These are phyloP conservation scores for Voacanga thouarsii DNA, from an alignment of 257 asterid genomes.

Conservation along the genomic window DNA sequence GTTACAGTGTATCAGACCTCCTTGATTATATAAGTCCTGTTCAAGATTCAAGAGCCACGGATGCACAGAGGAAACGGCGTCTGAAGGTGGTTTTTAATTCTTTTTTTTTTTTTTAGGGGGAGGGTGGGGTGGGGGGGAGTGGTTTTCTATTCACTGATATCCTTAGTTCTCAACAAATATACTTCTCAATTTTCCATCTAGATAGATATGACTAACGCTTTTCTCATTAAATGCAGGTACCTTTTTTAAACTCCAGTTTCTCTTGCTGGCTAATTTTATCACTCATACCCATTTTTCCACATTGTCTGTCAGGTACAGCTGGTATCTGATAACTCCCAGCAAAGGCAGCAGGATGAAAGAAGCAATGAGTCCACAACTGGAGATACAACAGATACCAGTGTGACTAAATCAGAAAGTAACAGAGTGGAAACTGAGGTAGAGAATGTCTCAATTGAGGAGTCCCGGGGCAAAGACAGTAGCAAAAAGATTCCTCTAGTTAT, in stretches of 20 bases:
- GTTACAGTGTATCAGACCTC: constrained; percentile 95
- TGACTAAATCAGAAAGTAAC: constrained; percentile 30
- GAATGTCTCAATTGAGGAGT: constrained; percentile 31
- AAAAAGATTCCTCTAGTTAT: constrained; percentile 22
- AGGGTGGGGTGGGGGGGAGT: no score
- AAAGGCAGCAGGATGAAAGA: constrained; percentile 48
- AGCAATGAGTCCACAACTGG: constrained; percentile 30
- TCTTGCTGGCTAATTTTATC: constrained; percentile 23
- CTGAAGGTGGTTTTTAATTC: constrained; percentile 54
- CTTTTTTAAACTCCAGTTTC: not conserved
- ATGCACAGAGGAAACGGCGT: constrained; percentile 76
- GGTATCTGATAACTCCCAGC: constrained; percentile 48
- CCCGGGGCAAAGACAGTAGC: constrained; percentile 23
- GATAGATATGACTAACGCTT: not conserved
- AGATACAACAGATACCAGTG: constrained; percentile 29
- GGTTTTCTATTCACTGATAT: not conserved
- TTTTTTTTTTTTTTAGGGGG: no score
- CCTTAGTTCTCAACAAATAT: not conserved
- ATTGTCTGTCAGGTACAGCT: constrained; percentile 52
- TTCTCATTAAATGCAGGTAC: not conserved
- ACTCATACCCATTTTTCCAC: constrained; percentile 6
- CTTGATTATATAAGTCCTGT: constrained; percentile 90
- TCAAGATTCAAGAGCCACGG: constrained; percentile 67
- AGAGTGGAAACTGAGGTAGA: constrained; percentile 38
- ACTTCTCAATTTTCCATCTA: not conserved